A percentile compares a stretch with the other conserved stretches of the same genome.
These are phyloP conservation scores for Phalaenopsis hybrid DNA, from an alignment of 116 monocot genomes.

Conservation along the genomic window DNA sequence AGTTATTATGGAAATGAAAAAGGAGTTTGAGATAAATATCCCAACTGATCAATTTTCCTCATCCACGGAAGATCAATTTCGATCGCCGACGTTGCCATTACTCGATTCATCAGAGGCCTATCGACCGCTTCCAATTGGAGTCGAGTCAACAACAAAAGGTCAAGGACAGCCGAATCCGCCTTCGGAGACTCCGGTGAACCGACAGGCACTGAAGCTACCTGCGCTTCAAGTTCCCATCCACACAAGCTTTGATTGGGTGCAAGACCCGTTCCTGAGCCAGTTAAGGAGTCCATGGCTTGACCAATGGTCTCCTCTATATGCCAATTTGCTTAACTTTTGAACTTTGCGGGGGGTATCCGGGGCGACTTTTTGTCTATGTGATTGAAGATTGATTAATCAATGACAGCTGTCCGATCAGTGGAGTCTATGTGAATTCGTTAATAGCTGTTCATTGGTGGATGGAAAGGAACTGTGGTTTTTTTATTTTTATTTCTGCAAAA, in stretches of 20 bases:
- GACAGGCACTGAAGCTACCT: slow-evolving; percentile 15
- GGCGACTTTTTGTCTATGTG: too few species aligned
- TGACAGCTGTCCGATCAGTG: too few species aligned
- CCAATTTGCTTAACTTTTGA: slow-evolving; percentile 34
- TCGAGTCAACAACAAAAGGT: not conserved
- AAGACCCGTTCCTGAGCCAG: slow-evolving; percentile 33
- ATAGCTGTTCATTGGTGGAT: too few species aligned
- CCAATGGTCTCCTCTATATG: slow-evolving; percentile 29
- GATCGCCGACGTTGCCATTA: not conserved
- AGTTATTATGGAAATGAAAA: not conserved
- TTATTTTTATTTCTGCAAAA: too few species aligned
- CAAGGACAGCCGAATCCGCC: not conserved
- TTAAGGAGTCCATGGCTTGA: slow-evolving; percentile 38
- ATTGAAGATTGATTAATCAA: too few species aligned
- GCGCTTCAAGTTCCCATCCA: slow-evolving; percentile 40
- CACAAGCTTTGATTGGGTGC: slow-evolving; percentile 34
- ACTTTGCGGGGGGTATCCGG: not conserved
- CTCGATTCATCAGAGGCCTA: not conserved
- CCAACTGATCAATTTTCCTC: not conserved
- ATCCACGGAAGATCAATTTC: not conserved
- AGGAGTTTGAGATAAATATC: not conserved
- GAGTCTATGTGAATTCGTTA: too few species aligned
- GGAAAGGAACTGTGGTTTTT: too few species aligned
- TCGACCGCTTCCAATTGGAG: not conserved
- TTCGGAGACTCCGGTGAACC: not conserved